phyloP scores from a whole-genome alignment of 1,284 basidiomycete genomes.

The Trichosporon sp. region DNA sequence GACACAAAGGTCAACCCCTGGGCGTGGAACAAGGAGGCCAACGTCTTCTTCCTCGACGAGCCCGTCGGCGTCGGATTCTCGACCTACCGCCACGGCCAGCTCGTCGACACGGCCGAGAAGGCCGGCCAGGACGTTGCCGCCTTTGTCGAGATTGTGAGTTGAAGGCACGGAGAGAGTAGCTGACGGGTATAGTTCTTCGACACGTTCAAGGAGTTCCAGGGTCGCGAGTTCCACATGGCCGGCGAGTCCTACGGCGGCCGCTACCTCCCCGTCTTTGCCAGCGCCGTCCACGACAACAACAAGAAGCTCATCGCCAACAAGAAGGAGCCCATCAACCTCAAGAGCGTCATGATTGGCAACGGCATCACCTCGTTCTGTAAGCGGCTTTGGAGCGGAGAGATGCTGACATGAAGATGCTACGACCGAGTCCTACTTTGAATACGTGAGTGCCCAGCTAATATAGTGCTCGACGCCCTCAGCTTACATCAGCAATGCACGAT shows the following conservation, averaged over 20 bases:
- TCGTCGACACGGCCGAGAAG: conserved; percentile 62
- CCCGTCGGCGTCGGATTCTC: conserved; percentile 63
- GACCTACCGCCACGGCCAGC: conserved; percentile 63
- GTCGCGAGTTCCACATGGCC: conserved; percentile 62
- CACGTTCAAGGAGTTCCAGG: conserved; percentile 62
- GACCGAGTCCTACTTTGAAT: conserved; percentile 43
- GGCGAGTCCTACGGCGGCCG: conserved; percentile 61
- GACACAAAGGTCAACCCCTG: conserved; percentile 51
- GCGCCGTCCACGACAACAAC: conserved; percentile 75
- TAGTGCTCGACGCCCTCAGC: not conserved
- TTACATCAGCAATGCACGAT: conserved; percentile 35
- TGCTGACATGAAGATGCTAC: conserved; percentile 10
- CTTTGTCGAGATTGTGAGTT: conserved; percentile 58
- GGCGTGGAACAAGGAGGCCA: conserved; percentile 52
- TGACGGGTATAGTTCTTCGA: conserved; percentile 58
- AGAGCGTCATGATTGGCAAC: conserved; percentile 72
- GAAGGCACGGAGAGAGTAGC: not conserved
- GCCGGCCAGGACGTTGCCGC: conserved; percentile 67
- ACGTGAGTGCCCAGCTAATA: not conserved
- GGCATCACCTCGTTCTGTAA: conserved; percentile 46
- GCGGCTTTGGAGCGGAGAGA: too few relatives aligned
- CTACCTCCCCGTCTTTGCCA: conserved; percentile 77
- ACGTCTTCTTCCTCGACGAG: conserved; percentile 48
- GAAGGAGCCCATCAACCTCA: conserved; percentile 68
- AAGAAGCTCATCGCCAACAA: conserved; percentile 57